Evolutionary conservation across 768 basidiomycete genomes (phyloP), one percentile per base, ranked within the genome.

Genomic region (Termitomyces sp.): DNA sequence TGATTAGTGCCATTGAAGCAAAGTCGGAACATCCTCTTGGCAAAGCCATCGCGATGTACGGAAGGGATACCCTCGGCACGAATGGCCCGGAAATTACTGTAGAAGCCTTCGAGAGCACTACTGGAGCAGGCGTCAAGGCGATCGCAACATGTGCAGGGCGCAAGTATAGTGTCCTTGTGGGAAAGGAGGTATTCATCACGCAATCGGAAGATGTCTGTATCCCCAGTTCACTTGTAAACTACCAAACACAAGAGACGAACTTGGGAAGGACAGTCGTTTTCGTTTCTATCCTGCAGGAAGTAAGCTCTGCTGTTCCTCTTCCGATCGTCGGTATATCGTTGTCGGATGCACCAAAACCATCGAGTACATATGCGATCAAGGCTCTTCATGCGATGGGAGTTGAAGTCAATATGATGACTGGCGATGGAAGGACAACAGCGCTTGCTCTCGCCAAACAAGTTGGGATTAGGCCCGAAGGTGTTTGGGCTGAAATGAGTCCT

Each of bases 11-110:
- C 1, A 87, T 93, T 0, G 96, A 99, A 70, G 87, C 89, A 10
- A 84, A 85, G 58, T 98, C 95, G 0, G 97, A 98, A 68, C 97
- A 99, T 66, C 97, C 97, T 2, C 83, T 99, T 21, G 97, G 96
- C 10, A 90, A 91, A 66, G 95, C 97, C 14, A 86, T 98, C 48
- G 91, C 95, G 5, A 72, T 80, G 0, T 89, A 93, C 67, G 91
- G 93, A 31, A 88, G 82, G 66, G 82, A 86, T 30, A 63, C 84
- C 0, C 69, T 93, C 11, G 71, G 74, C 14, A 67, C 63, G 17
- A 64, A 75, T 8, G 67, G 76, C 0, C 81, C 86, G 0, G 75
- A 81, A 44, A 80, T 85, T 6, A 71, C 65, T 8, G 73, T 98
- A 35, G 78, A 84, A 44, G 72, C 79, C 5, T 99, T 99, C 68